Base-by-base conservation (phyloP, 805 yeast genomes). In the Barnettozyma botsteinii region DNA sequence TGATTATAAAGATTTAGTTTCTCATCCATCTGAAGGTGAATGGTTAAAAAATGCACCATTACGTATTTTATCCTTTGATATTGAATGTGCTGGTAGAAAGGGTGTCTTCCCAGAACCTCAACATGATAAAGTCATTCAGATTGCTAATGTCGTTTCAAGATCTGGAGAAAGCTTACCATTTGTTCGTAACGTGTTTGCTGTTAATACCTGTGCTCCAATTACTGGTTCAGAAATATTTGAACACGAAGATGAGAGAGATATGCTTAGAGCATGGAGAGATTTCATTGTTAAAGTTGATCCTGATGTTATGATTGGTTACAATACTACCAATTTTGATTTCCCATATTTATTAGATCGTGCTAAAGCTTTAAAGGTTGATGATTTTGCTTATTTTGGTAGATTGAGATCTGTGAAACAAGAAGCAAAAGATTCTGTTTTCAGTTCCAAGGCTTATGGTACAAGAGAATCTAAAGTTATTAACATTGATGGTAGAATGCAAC, bases 31-130 rank as follows among this genome's bases (percentile, higher is more conserved):
- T 0, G 98, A 91, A 57, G 97, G 96, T 5, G 88, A 89, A 45
- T 94, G 94, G 89, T 74, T 87, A 26, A 82, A 79, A 49, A 81
- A 85, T 66, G 98, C 98, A 1, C 98, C 98, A 0, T 69, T 93
- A 44, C 81, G 99, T 55, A 80, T 93, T 35, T 67, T 93, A 50
- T 88, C 97, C 10, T 91, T 93, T 60, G 99, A 93, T 70, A 93
- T 93, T 46, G 99, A 93, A 63, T 93, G 99, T 73, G 93, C 98
- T 4, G 98, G 98, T 33, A 77, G 99, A 62, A 84, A 86, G 49
- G 98, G 98, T 39, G 75, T 93, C 11, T 93, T 93, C 60, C 98
- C 99, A 1, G 98, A 93, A 56, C 82, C 99, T 2, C 84, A 84
- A 46, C 73, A 77, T 34, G 99, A 93, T 65, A 84, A 96, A 0